Conservation (phyloP, 331 rosid genomes). For the Cydonia oblonga region DNA sequence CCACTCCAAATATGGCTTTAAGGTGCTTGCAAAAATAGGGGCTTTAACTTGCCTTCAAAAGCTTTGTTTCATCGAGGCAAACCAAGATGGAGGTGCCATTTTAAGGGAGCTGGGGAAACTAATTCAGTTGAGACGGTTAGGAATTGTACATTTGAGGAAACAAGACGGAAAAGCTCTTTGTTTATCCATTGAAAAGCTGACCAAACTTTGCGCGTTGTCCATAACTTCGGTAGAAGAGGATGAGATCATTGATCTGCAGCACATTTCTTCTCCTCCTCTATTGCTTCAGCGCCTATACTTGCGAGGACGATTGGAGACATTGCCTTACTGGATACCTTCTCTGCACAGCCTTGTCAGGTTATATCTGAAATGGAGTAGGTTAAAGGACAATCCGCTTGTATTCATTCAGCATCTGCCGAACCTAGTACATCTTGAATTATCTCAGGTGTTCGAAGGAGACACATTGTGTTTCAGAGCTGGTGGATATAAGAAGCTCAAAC, state of each 20-base stretch:
- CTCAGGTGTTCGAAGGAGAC: constrained; percentile 2
- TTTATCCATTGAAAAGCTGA: constrained; percentile 8
- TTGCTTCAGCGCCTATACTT: neutral
- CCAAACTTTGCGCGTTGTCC: neutral
- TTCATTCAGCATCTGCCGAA: constrained; percentile 2
- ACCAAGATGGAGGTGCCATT: neutral
- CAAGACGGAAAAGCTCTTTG: constrained; percentile 2
- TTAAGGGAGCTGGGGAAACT: constrained; percentile 7
- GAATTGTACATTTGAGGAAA: neutral
- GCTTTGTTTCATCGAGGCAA: constrained; percentile 5
- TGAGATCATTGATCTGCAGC: constrained; percentile 1
- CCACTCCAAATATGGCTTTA: neutral
- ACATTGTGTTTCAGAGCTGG: constrained; percentile 1
- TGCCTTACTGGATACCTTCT: constrained; percentile 7
- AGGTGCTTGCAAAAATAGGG: neutral
- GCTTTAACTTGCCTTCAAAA: neutral
- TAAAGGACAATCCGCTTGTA: constrained; percentile 3
- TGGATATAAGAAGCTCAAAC: constrained; percentile 4
- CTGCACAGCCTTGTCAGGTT: neutral
- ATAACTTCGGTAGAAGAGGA: neutral
- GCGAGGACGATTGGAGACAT: neutral
- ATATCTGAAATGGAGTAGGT: neutral
- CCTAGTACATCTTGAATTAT: neutral
- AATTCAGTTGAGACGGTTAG: constrained; percentile 5
- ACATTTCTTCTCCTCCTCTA: constrained; percentile 3